Evolutionary conservation across 306 rosid species (phyloP).

Genomic region (Cicer bijugum): DNA sequence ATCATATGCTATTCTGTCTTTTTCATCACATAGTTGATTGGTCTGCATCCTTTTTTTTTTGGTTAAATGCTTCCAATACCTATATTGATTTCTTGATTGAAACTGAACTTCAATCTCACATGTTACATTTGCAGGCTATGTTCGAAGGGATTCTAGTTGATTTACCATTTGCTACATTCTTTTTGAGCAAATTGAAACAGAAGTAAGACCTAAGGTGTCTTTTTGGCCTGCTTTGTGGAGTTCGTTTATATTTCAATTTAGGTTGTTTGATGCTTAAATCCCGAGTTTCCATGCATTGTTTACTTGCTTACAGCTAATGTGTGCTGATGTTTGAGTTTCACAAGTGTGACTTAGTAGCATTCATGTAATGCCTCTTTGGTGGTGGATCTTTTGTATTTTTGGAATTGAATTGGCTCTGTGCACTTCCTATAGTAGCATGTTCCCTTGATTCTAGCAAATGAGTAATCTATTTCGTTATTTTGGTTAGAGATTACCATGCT

Average conservation of each 20-base stretch:
- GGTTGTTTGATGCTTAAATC: constrained; percentile 37
- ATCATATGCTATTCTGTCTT: constrained; percentile 12
- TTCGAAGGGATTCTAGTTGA: constrained; percentile 98
- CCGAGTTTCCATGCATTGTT: constrained; percentile 25
- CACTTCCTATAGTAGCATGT: constrained; percentile 18
- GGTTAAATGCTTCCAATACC: not conserved
- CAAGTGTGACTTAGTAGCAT: constrained; percentile 24
- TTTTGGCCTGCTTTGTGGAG: constrained; percentile 38
- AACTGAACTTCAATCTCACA: not conserved
- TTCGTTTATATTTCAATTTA: constrained; percentile 30
- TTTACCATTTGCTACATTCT: constrained; percentile 95
- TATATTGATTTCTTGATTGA: constrained; percentile 25
- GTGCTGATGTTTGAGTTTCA: constrained; percentile 18
- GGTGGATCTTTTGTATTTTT: constrained; percentile 18
- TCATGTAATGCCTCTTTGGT: constrained; percentile 16
- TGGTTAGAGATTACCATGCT: constrained; percentile 23
- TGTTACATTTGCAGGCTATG: constrained; percentile 76
- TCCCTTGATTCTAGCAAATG: constrained; percentile 17
- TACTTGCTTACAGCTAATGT: constrained; percentile 24
- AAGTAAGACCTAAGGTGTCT: constrained; percentile 68
- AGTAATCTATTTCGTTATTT: constrained; percentile 19
- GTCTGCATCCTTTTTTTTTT: constrained; percentile 5
- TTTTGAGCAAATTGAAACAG: constrained; percentile 92
- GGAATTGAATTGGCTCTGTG: constrained; percentile 6
- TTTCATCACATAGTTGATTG: constrained; percentile 9